phyloP scores from a whole-genome alignment of 352 stramenopile species.

The Phytophthora pseudosyringae region DNA sequence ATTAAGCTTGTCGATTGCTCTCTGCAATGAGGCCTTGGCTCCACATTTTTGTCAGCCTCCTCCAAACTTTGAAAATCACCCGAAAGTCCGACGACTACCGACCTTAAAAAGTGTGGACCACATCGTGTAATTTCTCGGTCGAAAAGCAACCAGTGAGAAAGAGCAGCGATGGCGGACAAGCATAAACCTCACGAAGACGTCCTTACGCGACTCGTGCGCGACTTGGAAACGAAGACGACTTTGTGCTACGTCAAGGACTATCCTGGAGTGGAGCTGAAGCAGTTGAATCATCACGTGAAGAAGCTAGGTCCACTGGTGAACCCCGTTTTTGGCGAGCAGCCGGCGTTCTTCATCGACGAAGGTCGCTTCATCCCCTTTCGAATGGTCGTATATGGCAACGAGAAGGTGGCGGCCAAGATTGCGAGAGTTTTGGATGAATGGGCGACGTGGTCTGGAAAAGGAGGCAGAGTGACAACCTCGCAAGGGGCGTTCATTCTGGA shows the following conservation, averaged over 20 bases:
- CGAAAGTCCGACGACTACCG: too few species aligned
- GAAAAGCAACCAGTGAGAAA: too few species aligned
- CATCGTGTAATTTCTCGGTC: too few species aligned
- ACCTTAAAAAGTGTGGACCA: too few species aligned
- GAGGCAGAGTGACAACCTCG: slow-evolving; percentile 6
- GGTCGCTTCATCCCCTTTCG: slow-evolving; percentile 15
- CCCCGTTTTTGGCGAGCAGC: slow-evolving; percentile 26
- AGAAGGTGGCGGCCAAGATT: slow-evolving; percentile 13
- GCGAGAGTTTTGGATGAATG: neutral
- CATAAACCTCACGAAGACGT: neutral
- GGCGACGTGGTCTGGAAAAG: neutral
- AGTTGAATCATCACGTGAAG: slow-evolving; percentile 27
- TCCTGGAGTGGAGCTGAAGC: slow-evolving; percentile 14
- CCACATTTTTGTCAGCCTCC: too few species aligned
- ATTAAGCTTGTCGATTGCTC: too few species aligned
- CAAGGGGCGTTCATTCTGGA: slow-evolving; percentile 8
- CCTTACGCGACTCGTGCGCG: slow-evolving; percentile 14
- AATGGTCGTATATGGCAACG: slow-evolving; percentile 16
- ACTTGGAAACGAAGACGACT: slow-evolving; percentile 30
- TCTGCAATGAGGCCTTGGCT: too few species aligned
- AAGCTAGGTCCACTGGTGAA: slow-evolving; percentile 21
- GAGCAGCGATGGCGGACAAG: too few species aligned
- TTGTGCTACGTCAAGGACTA: slow-evolving; percentile 19
- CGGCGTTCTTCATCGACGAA: slow-evolving; percentile 35
- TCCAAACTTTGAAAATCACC: too few species aligned